Evolutionary conservation across 345 rosid genomes (phyloP).

Genomic region (Trapa bicornis): DNA sequence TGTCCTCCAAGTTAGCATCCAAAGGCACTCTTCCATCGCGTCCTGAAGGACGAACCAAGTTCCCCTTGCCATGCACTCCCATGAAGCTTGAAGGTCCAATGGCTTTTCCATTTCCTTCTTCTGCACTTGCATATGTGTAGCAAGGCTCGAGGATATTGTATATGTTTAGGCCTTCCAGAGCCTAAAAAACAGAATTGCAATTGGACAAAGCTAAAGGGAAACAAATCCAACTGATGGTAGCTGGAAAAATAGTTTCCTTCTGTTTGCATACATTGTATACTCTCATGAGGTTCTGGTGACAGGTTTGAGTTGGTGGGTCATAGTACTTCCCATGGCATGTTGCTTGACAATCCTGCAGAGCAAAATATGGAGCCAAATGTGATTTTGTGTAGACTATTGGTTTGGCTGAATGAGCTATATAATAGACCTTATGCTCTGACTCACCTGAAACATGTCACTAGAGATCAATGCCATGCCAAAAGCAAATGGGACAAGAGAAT

Average conservation of each 20-base stretch:
- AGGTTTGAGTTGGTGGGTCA: constrained; percentile 3
- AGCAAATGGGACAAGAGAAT: constrained; percentile 21
- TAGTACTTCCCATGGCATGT: constrained; percentile 26
- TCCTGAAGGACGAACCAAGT: constrained; percentile 8
- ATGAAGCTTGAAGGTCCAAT: background rate
- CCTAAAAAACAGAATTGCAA: constrained; percentile 12
- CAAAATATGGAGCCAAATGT: background rate
- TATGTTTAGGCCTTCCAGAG: constrained; percentile 18
- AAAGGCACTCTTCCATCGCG: constrained; percentile 21
- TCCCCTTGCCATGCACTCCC: background rate
- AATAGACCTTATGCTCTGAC: background rate
- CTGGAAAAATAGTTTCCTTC: background rate
- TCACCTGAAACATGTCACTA: constrained; percentile 4
- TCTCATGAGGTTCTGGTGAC: constrained; percentile 10
- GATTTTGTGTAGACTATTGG: background rate
- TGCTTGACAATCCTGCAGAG: constrained; percentile 19
- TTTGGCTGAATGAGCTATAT: background rate
- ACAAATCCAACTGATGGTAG: background rate
- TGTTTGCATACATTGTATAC: constrained; percentile 13
- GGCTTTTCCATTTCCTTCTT: background rate
- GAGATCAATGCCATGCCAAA: constrained; percentile 35
- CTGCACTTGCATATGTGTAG: constrained; percentile 16
- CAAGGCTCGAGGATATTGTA: constrained; percentile 45
- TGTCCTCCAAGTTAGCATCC: constrained; percentile 15
- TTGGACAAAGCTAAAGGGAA: background rate